Base-by-base conservation (phyloP, 1,284 basidiomycete genomes). In the Irpex rosettiformis region DNA sequence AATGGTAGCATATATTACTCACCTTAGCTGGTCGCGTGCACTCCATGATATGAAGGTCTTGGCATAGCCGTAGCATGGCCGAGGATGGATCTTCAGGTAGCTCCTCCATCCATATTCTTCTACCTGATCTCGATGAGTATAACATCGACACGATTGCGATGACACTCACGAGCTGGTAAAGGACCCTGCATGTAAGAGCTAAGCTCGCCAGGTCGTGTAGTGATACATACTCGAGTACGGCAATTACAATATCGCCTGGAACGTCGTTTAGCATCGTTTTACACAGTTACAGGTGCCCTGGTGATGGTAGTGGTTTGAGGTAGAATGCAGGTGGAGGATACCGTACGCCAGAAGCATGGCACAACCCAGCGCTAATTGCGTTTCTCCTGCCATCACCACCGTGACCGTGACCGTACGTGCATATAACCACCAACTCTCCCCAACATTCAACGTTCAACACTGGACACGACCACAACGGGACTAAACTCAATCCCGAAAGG, bases 201-300 rank as follows among this genome's bases (percentile, higher is more conserved):
- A 90, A 69, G 25, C 73, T 64, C 47, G 76, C 66, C 10, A 88
- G 73, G 52, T 84, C 82, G 13, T 67, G 55, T 21, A 79, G 63
- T 58, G 73, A 67, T 29, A 88, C 74, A 58, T 76, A 67, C 52
- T 77, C 73, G 61, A 88, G 66, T 62, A 88, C 67, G 52, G 82
- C 67, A 54, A 88, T 73, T 61, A 88, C 67, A 57, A 90, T 72
- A 69, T 90, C 88, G 51, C 67, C 70, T 21, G 88, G 85, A 8
- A 51, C 18, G 22, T 51, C 27, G 27, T 51, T 11, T 7, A 51
- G 27, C 48, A 51, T 51, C 48, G 43, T 51, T 25, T 7, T 2
- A 6, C 10, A 51, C 22, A 8, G 3, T 8, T 51, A n/a, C 8
- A 10, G 18, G 18, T 45, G 21, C 8, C 43, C 21, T 8, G 43